Evolutionary conservation across 805 yeast species (phyloP).

Genomic region (Metschnikowia sp.): DNA sequence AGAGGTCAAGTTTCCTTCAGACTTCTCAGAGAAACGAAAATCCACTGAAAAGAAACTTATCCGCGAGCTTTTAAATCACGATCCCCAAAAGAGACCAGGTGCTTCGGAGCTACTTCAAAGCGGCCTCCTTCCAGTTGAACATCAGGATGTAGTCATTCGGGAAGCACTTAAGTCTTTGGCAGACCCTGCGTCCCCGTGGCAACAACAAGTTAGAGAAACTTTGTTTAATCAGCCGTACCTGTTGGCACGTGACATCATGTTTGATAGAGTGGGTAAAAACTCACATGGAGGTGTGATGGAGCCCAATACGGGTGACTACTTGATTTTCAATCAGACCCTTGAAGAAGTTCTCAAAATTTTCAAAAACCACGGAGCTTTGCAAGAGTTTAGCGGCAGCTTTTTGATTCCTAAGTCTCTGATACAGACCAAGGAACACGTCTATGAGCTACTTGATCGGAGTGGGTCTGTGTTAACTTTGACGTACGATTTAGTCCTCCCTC

Average conservation of each 20-base stretch:
- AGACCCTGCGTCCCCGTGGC: conserved; percentile 92
- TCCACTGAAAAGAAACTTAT: conserved; percentile 67
- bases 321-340: conserved; percentile 58
- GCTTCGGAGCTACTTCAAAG: conserved; percentile 74
- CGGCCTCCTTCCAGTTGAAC: conserved; percentile 82
- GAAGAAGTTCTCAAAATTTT: conserved; percentile 62
- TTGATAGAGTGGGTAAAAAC: conserved; percentile 49
- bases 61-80: conserved; percentile 65
- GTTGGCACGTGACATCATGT: conserved; percentile 79
- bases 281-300: conserved; percentile 26
- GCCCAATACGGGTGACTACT: conserved; percentile 39
- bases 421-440: conserved; percentile 59
- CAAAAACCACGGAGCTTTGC: conserved; percentile 82
- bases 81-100: conserved; percentile 74
- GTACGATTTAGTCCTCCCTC: conserved; percentile 84
- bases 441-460: conserved; percentile 76
- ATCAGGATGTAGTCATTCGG: conserved; percentile 84
- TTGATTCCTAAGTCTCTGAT: conserved; percentile 82
- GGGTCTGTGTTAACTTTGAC: conserved; percentile 90
- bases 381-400: conserved; percentile 58
- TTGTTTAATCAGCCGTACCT: conserved; percentile 82
- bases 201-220: conserved; percentile 83
- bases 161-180: conserved; percentile 84
- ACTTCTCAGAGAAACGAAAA: conserved; percentile 52
- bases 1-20: conserved; percentile 64